Percentiles rank a stretch among this genome's conserved stretches.
Conservation (phyloP, 1,284 basidiomycete genomes). For the Psilocybe mexicana region DNA sequence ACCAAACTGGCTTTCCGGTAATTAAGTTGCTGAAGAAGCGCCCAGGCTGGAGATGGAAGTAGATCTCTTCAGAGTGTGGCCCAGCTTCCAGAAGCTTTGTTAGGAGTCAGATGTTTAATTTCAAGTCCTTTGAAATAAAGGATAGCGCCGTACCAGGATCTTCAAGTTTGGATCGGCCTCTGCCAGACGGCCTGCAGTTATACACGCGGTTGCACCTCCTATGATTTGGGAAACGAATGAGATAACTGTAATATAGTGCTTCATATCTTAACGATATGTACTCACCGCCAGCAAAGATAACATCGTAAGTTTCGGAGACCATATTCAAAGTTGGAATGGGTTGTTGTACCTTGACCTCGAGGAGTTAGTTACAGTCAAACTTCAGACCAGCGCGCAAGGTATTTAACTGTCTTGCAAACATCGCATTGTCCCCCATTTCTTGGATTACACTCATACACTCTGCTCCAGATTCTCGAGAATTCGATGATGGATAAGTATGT, state of each 20-base stretch:
- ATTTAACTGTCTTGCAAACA: neutral
- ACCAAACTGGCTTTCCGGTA: slow-evolving; percentile 39
- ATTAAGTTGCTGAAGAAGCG: slow-evolving; percentile 43
- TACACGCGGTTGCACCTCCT: slow-evolving; percentile 50
- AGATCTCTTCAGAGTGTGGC: slow-evolving; percentile 41
- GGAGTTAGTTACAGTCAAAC: neutral
- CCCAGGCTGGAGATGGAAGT: slow-evolving; percentile 50
- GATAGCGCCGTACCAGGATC: slow-evolving; percentile 5
- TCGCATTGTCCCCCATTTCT: neutral
- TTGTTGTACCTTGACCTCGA: neutral
- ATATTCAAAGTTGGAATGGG: neutral
- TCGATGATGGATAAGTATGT: too few relatives aligned
- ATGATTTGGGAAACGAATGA: neutral
- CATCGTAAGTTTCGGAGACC: slow-evolving; percentile 33
- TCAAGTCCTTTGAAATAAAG: neutral
- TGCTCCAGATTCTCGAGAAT: neutral
- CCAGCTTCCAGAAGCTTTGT: slow-evolving; percentile 34
- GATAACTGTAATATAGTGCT: neutral
- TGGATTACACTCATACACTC: neutral
- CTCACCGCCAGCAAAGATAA: slow-evolving; percentile 50
- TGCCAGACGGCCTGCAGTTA: slow-evolving; percentile 47
- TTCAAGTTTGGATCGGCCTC: slow-evolving; percentile 34
- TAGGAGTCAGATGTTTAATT: neutral
- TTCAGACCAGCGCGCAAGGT: neutral
- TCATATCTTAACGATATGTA: neutral